Evolutionary conservation across 352 stramenopile species (phyloP), one percentile per base, ranked within the genome.

Genomic region (Pythium monospermum): DNA sequence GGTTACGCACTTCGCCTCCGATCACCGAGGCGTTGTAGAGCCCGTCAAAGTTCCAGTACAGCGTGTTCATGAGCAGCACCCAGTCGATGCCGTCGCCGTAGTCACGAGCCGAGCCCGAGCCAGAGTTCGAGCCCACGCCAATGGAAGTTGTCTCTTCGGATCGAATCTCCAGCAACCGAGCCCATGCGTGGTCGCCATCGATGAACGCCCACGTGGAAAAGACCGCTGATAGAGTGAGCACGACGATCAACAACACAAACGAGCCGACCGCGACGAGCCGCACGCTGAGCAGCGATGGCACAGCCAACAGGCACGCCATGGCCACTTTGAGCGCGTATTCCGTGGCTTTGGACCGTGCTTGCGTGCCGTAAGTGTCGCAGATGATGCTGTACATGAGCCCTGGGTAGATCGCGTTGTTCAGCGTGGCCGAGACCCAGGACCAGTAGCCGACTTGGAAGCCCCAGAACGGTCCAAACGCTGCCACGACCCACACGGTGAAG

Each of bases 11-110:
- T 56, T 97, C 79, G 10, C 71, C 87, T 5, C 85, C 87, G 61
- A 96, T 95, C 0, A 71, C 74, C 12, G 82, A 88, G 1, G 75
- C 82, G 19, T 63, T 64, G 59, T 97, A 89, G 59, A 96, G 95
- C 16, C 76, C 87, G 53, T 97, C 96, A 19, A 96, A 84, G 68
- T 94, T 97, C 94, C 94, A 98, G 60, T 96, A 97, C 11, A 98
- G 63, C 47, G 94, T 94, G 63, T 96, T 96, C 23, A 96, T 56
- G 30, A 91, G 85, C 4, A 76, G 70, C 31, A 75, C 56, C 87
- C 87, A 97, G 22, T 94, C 48, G 37, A 71, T 48, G 11, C 43
- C 43, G 6, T 36, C 35, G 27, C 49, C 36, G 3, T 33, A 39
- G 15, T 28, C 35, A 6, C 40, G 37, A 10, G 41, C 39, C 4